Conservation (phyloP, 116 monocot species). For the Papilionanthe hybrid region DNA sequence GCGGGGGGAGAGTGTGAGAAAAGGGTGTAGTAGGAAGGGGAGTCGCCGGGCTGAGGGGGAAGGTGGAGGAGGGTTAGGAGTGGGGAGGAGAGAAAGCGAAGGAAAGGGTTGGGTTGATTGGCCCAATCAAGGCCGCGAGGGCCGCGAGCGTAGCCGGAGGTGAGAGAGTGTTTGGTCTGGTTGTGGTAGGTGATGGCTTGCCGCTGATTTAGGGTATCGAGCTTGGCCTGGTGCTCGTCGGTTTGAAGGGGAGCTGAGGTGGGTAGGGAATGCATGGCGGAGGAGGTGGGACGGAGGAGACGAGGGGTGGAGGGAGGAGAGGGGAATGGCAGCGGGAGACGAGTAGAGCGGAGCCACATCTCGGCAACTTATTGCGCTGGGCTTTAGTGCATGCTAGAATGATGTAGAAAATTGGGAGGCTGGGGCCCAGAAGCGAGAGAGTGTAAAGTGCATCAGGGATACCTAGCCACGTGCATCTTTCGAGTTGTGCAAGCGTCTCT, state of each 20-base stretch:
- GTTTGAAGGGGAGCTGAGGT: background rate
- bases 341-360: background rate
- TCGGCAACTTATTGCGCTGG: background rate
- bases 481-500: no score
- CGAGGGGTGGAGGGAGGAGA: background rate
- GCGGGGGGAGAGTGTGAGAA: slow-evolving; percentile 15
- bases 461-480: no score
- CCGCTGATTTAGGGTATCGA: background rate
- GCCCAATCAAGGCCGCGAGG: slow-evolving; percentile 93
- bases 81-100: slow-evolving; percentile 39
- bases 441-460: no score
- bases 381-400: background rate
- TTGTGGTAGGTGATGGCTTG: slow-evolving; percentile 58
- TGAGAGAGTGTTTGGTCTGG: slow-evolving; percentile 81
- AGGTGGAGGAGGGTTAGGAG: slow-evolving; percentile 7
- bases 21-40: slow-evolving; percentile 15
- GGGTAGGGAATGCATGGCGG: slow-evolving; percentile 12
- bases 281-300: slow-evolving; percentile 8
- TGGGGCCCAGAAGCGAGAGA: no score
- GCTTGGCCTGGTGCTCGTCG: slow-evolving; percentile 2
- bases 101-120: slow-evolving; percentile 99
- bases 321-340: background rate
- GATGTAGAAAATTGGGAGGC: no score
- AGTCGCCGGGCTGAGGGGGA: slow-evolving; percentile 13
- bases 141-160: slow-evolving; percentile 77